Evolutionary conservation across 108 stramenopile genomes (phyloP), one percentile per base, ranked within the genome.

Genomic region (Nitzschia sp.): DNA sequence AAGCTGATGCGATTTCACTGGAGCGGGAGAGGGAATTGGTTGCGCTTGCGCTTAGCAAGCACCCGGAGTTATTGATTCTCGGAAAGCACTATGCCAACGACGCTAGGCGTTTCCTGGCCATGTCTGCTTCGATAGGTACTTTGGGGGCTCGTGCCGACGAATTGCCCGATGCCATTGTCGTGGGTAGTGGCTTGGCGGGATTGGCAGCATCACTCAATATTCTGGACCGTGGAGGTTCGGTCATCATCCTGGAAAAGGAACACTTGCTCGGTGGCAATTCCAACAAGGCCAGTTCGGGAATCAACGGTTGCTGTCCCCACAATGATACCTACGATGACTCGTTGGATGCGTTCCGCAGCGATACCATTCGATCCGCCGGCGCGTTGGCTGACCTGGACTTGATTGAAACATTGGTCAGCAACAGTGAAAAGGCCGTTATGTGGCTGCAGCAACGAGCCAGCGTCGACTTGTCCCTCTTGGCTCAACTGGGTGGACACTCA

Each of bases 271-370:
- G 96, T 33, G 96, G 96, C 6, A 97, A 97, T 63, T 95, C 93
- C 59, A 95, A 93, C 83, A 97, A 97, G 71, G 96, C 96, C 5
- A 92, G 91, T 19, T 91, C 89, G 15, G 96, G 96, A 3, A 95
- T 95, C 66, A 95, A 95, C 67, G 92, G 87, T n/a, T 94, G 85
- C 71, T 87, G 86, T 64, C 90, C 89, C 0, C 72, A 86, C 36
- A 85, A 89, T 48, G 66, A 80, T 21, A 85, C 82, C 3, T 79
- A 78, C 57, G 73, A 71, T 36, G 92, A 93, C 68, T 81, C 72
- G 29, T 26, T 89, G 1, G 86, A 92, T 27, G 63, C 70, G 33
- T 97, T 97, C 79, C 78, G 68, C 47, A 79, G 85, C 45, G 94
- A 95, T 64, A 95, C 92, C n/a, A 76, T 79, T 25, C 81, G 77